Evolutionary conservation across 1,284 basidiomycete genomes (phyloP).

Genomic region (Boletus semigastroideus): DNA sequence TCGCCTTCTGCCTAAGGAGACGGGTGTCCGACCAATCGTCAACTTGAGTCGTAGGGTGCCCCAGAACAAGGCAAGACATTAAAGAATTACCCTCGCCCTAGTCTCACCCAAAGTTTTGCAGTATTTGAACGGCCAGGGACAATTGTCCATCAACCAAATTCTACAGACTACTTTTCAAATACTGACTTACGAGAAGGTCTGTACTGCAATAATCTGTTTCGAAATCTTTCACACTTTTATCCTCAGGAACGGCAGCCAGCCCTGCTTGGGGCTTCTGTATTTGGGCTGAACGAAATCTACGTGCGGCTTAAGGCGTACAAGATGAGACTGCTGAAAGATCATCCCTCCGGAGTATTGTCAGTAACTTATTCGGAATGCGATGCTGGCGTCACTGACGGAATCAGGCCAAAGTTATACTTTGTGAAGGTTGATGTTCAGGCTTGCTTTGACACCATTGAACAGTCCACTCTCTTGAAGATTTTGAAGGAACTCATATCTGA

Average conservation of each 20-base stretch:
- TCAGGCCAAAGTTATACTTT: slow-evolving; percentile 86
- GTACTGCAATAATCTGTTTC: no score
- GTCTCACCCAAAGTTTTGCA: no score
- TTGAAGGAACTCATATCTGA: slow-evolving; percentile 72
- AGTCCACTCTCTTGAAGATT: slow-evolving; percentile 81
- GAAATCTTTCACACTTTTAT: no score
- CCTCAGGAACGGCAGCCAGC: slow-evolving; percentile 61
- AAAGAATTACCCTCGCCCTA: not conserved
- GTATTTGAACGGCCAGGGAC: no score
- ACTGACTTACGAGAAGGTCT: slow-evolving; percentile 84
- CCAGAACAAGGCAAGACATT: slow-evolving; percentile 28
- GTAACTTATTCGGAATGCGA: slow-evolving; percentile 18
- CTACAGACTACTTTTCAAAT: slow-evolving; percentile 84
- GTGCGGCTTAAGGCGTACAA: slow-evolving; percentile 73
- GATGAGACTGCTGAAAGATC: slow-evolving; percentile 42
- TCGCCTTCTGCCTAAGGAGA: slow-evolving; percentile 91
- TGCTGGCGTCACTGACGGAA: slow-evolving; percentile 11
- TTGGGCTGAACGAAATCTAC: slow-evolving; percentile 85
- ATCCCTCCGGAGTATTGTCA: slow-evolving; percentile 53
- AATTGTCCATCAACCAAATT: slow-evolving; percentile 89
- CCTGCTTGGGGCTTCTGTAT: slow-evolving; percentile 76
- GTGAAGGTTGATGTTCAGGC: slow-evolving; percentile 96
- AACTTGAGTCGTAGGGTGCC: slow-evolving; percentile 73
- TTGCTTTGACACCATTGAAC: slow-evolving; percentile 96
- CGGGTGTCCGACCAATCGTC: slow-evolving; percentile 92